phyloP scores from a whole-genome alignment of 2,329 filamentous ascomycete genomes.

The Botrytis deweyae region DNA sequence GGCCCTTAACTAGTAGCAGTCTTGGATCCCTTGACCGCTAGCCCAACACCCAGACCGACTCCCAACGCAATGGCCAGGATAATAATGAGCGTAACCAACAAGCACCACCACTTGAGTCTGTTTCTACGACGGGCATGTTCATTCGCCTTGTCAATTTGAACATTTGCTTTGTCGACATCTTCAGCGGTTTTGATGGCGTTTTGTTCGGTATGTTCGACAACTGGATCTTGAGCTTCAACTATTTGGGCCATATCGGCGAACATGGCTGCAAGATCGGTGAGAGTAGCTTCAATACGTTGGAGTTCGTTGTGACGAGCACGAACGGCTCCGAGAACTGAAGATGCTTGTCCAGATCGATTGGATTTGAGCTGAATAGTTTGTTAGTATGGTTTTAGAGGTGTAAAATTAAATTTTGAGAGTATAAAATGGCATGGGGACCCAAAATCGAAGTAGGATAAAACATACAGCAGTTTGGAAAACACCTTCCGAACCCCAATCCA shows the following conservation, averaged over 20 bases:
- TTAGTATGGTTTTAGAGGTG: background rate
- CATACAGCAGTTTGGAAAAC: constrained; percentile 80
- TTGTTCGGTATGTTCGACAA: constrained; percentile 60
- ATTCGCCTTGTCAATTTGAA: constrained; percentile 67
- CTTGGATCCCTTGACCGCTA: constrained; percentile 28
- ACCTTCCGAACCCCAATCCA: constrained; percentile 74
- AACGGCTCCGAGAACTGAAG: constrained; percentile 72
- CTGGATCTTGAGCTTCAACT: constrained; percentile 68
- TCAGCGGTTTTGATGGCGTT: constrained; percentile 65
- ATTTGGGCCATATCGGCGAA: constrained; percentile 74
- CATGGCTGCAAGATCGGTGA: constrained; percentile 66
- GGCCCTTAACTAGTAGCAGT: constrained; percentile 9
- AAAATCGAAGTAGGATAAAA: constrained; percentile 29
- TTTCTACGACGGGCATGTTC: constrained; percentile 64
- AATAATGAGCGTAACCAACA: constrained; percentile 60
- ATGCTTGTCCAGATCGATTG: constrained; percentile 72
- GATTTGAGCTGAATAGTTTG: constrained; percentile 59
- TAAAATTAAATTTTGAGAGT: too few species aligned
- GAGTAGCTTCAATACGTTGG: constrained; percentile 73
- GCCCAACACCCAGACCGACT: constrained; percentile 44
- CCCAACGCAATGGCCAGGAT: constrained; percentile 57
- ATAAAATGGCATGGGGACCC: background rate
- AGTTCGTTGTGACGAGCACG: constrained; percentile 82
- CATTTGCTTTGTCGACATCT: constrained; percentile 68
- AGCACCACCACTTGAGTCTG: constrained; percentile 81